phyloP scores from a whole-genome alignment of 1,139 yeast genomes.

The Groenewaldozyma sp. region DNA sequence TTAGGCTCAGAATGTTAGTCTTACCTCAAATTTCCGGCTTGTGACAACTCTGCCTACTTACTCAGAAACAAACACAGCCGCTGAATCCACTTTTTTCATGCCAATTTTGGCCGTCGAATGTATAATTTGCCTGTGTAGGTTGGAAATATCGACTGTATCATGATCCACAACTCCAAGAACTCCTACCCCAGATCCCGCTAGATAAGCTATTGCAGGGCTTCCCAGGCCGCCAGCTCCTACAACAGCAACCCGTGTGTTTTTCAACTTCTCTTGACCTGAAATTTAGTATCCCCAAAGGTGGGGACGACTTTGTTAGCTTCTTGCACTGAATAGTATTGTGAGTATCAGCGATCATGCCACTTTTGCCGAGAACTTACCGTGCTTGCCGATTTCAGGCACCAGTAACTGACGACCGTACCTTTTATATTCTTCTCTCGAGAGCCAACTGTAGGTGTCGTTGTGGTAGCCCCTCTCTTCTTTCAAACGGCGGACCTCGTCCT shows the following conservation, averaged over 20 bases:
- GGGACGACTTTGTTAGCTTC: too few relatives aligned
- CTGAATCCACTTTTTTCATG: conserved; percentile 66
- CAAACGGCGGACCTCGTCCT: conserved; percentile 8
- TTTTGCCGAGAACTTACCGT: too few relatives aligned
- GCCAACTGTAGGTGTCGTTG: background rate
- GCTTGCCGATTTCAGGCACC: conserved; percentile 64
- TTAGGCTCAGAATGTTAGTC: conserved; percentile 30
- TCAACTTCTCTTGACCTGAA: conserved; percentile 49
- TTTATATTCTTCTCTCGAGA: conserved; percentile 53
- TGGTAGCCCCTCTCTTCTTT: conserved; percentile 4
- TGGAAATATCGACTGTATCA: conserved; percentile 75
- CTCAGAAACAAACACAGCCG: conserved; percentile 41
- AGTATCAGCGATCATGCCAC: too few relatives aligned
- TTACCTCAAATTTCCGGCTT: background rate
- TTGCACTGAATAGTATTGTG: background rate
- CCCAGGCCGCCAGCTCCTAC: conserved; percentile 98
- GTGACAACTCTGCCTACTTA: conserved; percentile 8
- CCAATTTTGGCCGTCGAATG: conserved; percentile 67
- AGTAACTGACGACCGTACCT: conserved; percentile 95
- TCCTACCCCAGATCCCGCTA: conserved; percentile 74
- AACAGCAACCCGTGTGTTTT: conserved; percentile 53
- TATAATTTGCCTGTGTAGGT: conserved; percentile 81
- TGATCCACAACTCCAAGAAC: conserved; percentile 77
- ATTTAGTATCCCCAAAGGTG: conserved; percentile 2
- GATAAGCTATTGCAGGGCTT: conserved; percentile 78